These are phyloP conservation scores for Hyphopichia homilentoma DNA, from an alignment of 805 yeast species.

Conservation along the genomic window DNA sequence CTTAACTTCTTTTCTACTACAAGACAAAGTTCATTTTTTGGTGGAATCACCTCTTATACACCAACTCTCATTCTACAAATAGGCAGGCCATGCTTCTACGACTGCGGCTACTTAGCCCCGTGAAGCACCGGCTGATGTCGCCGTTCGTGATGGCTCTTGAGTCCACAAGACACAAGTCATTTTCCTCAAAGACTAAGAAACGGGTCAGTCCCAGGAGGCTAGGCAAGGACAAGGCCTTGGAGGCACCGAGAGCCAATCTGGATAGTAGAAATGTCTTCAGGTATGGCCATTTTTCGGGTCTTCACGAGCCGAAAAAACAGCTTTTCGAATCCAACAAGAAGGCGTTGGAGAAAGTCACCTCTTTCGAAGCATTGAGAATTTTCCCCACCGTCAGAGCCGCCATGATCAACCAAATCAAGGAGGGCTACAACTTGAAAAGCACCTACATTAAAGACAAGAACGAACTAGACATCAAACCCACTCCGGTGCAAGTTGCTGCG, in stretches of 20 bases:
- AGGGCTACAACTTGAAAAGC: slow-evolving; percentile 28
- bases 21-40: no score
- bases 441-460: slow-evolving; percentile 29
- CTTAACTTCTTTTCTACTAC: no score
- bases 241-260: neutral
- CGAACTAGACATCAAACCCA: slow-evolving; percentile 46
- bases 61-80: no score
- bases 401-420: slow-evolving; percentile 50
- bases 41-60: no score
- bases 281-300: slow-evolving; percentile 49
- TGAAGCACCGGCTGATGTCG: no score
- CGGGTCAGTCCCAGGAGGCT: slow-evolving; percentile 2
- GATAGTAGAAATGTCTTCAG: slow-evolving; percentile 7
- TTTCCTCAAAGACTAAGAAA: no score
- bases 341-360: slow-evolving; percentile 48
- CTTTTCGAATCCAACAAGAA: slow-evolving; percentile 29
- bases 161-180: no score
- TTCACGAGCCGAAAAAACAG: slow-evolving; percentile 33
- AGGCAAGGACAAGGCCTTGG: no score
- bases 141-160: no score
- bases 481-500: slow-evolving; percentile 82
- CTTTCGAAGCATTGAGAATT: slow-evolving; percentile 65
- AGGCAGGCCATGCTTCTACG: no score
- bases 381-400: slow-evolving; percentile 64
- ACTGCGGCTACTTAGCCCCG: no score